phyloP scores from a whole-genome alignment of 305 asterid species.

The Lippia alba region DNA sequence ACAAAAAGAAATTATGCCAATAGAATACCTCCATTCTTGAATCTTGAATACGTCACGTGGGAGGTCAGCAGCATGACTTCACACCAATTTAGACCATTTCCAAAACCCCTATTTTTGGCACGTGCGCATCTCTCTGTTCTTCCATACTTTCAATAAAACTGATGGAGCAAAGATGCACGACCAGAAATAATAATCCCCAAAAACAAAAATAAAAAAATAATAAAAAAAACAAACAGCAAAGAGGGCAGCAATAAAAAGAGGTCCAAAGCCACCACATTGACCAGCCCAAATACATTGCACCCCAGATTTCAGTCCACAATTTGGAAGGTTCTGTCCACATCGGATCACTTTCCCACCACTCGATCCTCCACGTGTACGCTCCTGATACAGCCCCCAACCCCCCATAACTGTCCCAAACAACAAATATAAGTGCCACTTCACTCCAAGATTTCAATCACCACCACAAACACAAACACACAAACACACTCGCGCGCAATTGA shows the following conservation, averaged over 20 bases:
- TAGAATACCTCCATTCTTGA: constrained; percentile 16
- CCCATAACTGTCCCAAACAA: background rate
- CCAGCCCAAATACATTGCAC: constrained; percentile 57
- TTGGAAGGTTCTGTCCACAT: constrained; percentile 46
- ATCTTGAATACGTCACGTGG: constrained; percentile 27
- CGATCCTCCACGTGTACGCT: constrained; percentile 35
- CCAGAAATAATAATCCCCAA: constrained; percentile 6
- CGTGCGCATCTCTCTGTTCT: constrained; percentile 21
- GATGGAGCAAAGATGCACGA: constrained; percentile 2
- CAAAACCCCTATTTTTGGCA: constrained; percentile 2
- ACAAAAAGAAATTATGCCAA: background rate
- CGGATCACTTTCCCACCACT: constrained; percentile 30
- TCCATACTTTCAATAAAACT: constrained; percentile 22
- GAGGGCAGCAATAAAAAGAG: constrained; percentile 11
- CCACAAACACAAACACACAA: background rate
- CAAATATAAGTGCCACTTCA: constrained; percentile 46
- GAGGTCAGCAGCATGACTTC: constrained; percentile 29
- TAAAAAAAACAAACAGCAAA: background rate
- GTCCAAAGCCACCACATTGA: constrained; percentile 61
- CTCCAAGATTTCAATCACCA: background rate
- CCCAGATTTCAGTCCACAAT: constrained; percentile 31
- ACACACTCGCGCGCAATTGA: background rate
- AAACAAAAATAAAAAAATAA: too few relatives aligned
- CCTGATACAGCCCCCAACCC: background rate
- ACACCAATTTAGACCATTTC: constrained; percentile 35